Evolutionary conservation across 768 basidiomycete genomes (phyloP).

Genomic region (Phanerodontia chrysosporium): DNA sequence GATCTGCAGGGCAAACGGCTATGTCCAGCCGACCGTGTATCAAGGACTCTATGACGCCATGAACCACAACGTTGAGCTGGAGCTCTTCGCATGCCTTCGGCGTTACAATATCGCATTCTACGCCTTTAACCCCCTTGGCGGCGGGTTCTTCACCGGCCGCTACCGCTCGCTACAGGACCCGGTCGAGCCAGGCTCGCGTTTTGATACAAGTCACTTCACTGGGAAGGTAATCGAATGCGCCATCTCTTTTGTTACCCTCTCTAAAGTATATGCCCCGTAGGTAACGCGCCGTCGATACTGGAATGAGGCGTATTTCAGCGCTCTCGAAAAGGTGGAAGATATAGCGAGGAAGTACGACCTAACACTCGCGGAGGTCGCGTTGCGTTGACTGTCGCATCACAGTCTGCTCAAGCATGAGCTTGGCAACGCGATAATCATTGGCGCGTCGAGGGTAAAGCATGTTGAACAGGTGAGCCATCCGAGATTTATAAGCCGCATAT

Average conservation of each 20-base stretch:
- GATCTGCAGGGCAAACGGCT: constrained; percentile 41
- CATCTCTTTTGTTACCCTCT: no score
- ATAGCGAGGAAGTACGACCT: constrained; percentile 27
- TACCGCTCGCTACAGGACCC: constrained; percentile 32
- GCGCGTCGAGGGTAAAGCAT: constrained; percentile 54
- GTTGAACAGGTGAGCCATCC: constrained; percentile 33
- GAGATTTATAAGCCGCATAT: no score
- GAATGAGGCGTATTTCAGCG: constrained; percentile 29
- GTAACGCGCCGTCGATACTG: constrained; percentile 19
- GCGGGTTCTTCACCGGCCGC: constrained; percentile 39
- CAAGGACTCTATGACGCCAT: constrained; percentile 46
- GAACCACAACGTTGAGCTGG: constrained; percentile 34
- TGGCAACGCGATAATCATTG: constrained; percentile 54
- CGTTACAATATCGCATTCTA: constrained; percentile 38
- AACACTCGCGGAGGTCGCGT: constrained; percentile 39
- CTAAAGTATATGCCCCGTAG: background rate
- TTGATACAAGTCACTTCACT: constrained; percentile 42
- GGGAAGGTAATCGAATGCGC: no score
- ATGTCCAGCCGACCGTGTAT: constrained; percentile 43
- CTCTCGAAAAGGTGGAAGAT: constrained; percentile 28
- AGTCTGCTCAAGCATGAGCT: constrained; percentile 41
- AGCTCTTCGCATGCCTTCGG: constrained; percentile 40
- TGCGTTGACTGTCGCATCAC: constrained; percentile 26
- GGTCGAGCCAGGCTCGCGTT: constrained; percentile 51
- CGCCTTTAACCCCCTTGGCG: constrained; percentile 36